Conservation (phyloP, 345 rosid species). For the Eucalyptus erythrocorys region DNA sequence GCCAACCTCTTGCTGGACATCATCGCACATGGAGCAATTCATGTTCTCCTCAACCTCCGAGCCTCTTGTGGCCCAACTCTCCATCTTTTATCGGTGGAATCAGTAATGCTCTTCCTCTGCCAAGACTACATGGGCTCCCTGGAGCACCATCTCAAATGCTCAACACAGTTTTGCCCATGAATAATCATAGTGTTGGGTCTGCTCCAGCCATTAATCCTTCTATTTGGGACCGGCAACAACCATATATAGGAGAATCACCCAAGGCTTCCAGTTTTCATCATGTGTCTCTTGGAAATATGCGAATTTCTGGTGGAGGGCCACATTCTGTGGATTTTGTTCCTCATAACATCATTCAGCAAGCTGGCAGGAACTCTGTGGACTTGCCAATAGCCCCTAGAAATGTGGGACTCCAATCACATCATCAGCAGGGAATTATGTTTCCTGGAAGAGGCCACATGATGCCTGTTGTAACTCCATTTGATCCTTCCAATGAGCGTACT, state of each 20-base stretch:
- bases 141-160: constrained; percentile 23
- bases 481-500: constrained; percentile 30
- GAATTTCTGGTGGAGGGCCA: constrained; percentile 22
- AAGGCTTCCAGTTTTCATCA: constrained; percentile 35
- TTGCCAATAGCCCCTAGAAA: constrained; percentile 14
- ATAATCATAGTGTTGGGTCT: constrained; percentile 40
- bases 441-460: constrained; percentile 26
- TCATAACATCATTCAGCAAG: constrained; percentile 15
- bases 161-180: constrained; percentile 15
- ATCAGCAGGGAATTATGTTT: constrained; percentile 24
- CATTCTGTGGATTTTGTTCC: constrained; percentile 27
- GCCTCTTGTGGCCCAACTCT: constrained; percentile 51
- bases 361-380: constrained; percentile 24
- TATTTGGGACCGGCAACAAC: constrained; percentile 40
- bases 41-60: constrained; percentile 21
- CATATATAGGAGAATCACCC: constrained; percentile 35
- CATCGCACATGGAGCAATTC: constrained; percentile 32
- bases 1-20: constrained; percentile 20
- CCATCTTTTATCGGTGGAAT: constrained; percentile 34
- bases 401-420: constrained; percentile 33
- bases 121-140: constrained; percentile 28
- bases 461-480: constrained; percentile 19
- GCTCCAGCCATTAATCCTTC: constrained; percentile 36
- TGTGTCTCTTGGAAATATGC: constrained; percentile 42
- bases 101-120: constrained; percentile 12